These are phyloP conservation scores for Tylopilus rubrobrunneus DNA, from an alignment of 768 basidiomycete genomes.

Conservation along the genomic window DNA sequence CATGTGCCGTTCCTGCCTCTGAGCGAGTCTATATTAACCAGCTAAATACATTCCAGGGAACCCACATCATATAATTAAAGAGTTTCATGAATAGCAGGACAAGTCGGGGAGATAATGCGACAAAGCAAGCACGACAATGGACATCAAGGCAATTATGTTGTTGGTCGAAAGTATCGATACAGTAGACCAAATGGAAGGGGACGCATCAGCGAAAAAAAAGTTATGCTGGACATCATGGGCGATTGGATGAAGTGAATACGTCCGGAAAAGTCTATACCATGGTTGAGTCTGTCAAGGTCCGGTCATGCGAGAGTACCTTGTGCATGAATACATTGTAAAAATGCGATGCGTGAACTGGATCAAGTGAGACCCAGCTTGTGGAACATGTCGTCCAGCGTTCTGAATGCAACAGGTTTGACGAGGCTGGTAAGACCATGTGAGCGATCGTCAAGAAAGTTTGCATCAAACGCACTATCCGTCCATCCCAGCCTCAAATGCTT, in stretches of 20 bases:
- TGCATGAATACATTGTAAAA: slow-evolving; percentile 5
- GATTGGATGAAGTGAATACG: neutral
- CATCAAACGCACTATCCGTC: slow-evolving; percentile 83
- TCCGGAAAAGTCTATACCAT: slow-evolving; percentile 4
- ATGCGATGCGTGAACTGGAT: slow-evolving; percentile 16
- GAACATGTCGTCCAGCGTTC: slow-evolving; percentile 82
- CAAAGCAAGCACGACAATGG: slow-evolving; percentile 5
- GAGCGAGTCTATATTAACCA: neutral
- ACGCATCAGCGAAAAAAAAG: neutral
- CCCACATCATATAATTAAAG: slow-evolving; percentile 1
- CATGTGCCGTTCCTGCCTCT: neutral
- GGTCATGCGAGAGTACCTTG: slow-evolving; percentile 3
- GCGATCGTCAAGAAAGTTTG: neutral
- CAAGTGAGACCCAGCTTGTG: slow-evolving; percentile 57
- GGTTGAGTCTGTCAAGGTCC: slow-evolving; percentile 11
- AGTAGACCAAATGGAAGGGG: slow-evolving; percentile 4
- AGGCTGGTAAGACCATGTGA: slow-evolving; percentile 45
- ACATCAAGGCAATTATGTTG: slow-evolving; percentile 2
- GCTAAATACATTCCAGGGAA: slow-evolving; percentile 12
- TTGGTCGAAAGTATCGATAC: slow-evolving; percentile 6
- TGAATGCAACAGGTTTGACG: slow-evolving; percentile 95
- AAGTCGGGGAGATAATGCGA: neutral
- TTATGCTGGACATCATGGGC: neutral
- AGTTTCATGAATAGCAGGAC: neutral
- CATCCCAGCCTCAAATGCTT: slow-evolving; percentile 89